Conservation (phyloP, 345 rosid species). For the Euphorbia tirucalli region DNA sequence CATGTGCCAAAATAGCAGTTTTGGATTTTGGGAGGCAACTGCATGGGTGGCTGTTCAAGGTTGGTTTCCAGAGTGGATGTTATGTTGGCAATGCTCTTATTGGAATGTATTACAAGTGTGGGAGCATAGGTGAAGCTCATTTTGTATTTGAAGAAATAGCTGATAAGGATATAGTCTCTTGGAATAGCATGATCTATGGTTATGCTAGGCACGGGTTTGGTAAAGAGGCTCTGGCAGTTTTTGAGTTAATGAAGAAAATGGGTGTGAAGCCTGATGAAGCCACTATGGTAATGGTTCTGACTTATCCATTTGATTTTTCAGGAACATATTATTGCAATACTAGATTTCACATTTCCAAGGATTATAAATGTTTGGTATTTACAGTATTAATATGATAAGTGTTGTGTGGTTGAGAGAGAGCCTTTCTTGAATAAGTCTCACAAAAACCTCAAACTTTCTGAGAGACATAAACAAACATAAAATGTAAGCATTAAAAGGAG, state of each 20-base stretch:
- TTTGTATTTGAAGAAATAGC: conserved; percentile 50
- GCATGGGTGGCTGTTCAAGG: conserved; percentile 62
- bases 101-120: conserved; percentile 72
- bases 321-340: background rate
- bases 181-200: conserved; percentile 72
- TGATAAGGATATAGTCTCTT: conserved; percentile 58
- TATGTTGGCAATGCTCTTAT: conserved; percentile 69
- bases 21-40: conserved; percentile 66
- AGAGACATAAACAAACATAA: background rate
- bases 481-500: background rate
- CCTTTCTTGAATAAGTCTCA: background rate
- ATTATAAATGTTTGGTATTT: background rate
- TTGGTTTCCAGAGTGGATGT: conserved; percentile 55
- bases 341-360: background rate
- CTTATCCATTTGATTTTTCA: background rate
- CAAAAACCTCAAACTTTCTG: background rate
- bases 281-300: conserved; percentile 43
- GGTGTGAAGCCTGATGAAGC: conserved; percentile 59
- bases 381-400: background rate
- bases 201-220: conserved; percentile 71
- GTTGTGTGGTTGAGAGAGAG: background rate
- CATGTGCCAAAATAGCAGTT: conserved; percentile 60
- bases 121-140: conserved; percentile 64
- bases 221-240: conserved; percentile 46
- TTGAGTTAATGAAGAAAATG: conserved; percentile 55